Conservation (phyloP, 2,329 filamentous ascomycete species). For the Exophiala bonariae region DNA sequence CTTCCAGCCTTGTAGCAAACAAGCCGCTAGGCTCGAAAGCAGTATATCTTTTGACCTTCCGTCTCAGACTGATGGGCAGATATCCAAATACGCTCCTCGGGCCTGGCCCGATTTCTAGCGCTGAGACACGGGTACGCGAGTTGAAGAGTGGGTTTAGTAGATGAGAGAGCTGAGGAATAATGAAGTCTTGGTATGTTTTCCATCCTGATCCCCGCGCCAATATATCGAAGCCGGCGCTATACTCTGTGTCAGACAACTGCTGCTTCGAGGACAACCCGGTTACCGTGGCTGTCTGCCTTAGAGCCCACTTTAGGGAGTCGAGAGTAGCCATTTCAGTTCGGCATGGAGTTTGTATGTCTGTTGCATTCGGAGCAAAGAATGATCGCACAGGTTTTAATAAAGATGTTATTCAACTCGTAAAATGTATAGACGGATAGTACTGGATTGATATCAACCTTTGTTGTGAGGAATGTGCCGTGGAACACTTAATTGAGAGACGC, state of each 20-base stretch:
- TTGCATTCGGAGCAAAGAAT: too few species aligned
- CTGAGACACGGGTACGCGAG: conserved; percentile 47
- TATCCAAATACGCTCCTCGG: conserved; percentile 54
- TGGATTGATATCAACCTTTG: too few species aligned
- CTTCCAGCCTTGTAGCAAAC: conserved; percentile 47
- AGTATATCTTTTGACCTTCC: conserved; percentile 50
- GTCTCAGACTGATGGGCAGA: conserved; percentile 45
- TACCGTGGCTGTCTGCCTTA: conserved; percentile 35
- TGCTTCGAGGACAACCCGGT: conserved; percentile 29
- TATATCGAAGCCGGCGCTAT: conserved; percentile 50
- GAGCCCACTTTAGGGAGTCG: conserved; percentile 42
- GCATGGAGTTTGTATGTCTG: too few species aligned
- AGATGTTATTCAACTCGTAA: too few species aligned
- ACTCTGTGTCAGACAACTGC: conserved; percentile 50
- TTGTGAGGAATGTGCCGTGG: too few species aligned
- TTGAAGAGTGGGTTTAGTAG: conserved; percentile 44
- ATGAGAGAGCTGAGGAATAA: conserved; percentile 50
- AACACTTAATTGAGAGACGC: too few species aligned
- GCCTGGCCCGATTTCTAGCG: conserved; percentile 62
- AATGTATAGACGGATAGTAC: too few species aligned
- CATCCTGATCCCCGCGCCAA: conserved; percentile 39
- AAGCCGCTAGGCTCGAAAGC: conserved; percentile 56
- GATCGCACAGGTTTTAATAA: too few species aligned
- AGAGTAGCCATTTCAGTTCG: conserved; percentile 52
- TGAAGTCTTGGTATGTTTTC: conserved; percentile 51